Conservation (phyloP, 768 basidiomycete species). For the Cystobasidium onofrii region DNA sequence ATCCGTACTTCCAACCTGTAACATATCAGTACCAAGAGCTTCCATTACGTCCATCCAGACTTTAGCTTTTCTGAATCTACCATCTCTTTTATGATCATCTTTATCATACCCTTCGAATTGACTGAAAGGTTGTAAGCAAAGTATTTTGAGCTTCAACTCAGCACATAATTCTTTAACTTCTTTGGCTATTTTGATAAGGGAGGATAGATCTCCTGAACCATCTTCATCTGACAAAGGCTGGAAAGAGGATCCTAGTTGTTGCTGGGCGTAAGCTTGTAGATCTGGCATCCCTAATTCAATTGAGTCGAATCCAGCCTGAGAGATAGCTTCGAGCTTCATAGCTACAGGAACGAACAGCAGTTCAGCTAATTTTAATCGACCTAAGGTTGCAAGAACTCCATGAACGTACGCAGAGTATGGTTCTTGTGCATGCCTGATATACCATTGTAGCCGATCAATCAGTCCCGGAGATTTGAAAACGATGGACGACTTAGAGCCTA, state of each 20-base stretch:
- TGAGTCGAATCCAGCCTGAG: slow-evolving; percentile 36
- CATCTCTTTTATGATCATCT: slow-evolving; percentile 32
- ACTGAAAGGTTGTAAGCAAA: slow-evolving; percentile 42
- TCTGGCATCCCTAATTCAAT: slow-evolving; percentile 41
- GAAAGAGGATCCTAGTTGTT: not conserved
- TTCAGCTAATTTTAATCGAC: not conserved
- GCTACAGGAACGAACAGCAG: not conserved
- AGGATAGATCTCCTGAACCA: slow-evolving; percentile 32
- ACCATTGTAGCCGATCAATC: not conserved
- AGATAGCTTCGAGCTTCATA: slow-evolving; percentile 33
- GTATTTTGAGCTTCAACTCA: slow-evolving; percentile 26
- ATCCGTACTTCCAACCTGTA: slow-evolving; percentile 39
- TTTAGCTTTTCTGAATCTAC: slow-evolving; percentile 36
- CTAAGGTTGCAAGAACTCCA: not conserved
- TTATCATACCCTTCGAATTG: slow-evolving; percentile 41
- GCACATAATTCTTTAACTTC: slow-evolving; percentile 17
- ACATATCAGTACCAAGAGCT: slow-evolving; percentile 33
- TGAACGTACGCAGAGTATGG: slow-evolving; percentile 20
- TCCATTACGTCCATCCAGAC: slow-evolving; percentile 41
- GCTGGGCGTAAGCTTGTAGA: slow-evolving; percentile 32
- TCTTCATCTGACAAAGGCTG: slow-evolving; percentile 24
- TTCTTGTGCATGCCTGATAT: slow-evolving; percentile 25
- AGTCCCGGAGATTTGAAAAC: not conserved
- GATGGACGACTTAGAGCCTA: not conserved
- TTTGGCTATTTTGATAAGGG: slow-evolving; percentile 20